A percentile compares a stretch with the other conserved stretches of the same genome.
Conservation (phyloP, 2,329 filamentous ascomycete species). For the Cercospora sojina region DNA sequence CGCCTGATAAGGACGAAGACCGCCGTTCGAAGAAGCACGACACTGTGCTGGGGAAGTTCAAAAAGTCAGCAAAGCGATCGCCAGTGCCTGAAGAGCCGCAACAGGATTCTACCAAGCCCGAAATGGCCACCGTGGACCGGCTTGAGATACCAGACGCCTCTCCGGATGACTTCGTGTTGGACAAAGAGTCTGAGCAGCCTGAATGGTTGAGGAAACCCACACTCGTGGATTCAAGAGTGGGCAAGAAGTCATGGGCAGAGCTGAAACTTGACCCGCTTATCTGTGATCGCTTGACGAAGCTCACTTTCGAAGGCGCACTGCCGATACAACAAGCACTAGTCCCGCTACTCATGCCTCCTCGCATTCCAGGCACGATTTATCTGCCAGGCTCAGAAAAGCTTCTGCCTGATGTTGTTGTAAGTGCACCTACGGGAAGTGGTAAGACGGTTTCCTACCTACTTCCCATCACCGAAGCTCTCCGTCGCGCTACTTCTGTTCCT, state of each 20-base stretch:
- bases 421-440: slow-evolving; percentile 90
- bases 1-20: slow-evolving; percentile 29
- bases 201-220: slow-evolving; percentile 73
- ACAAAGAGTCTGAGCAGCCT: slow-evolving; percentile 69
- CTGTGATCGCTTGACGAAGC: slow-evolving; percentile 60
- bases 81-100: slow-evolving; percentile 24
- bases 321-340: slow-evolving; percentile 78
- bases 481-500: slow-evolving; percentile 47
- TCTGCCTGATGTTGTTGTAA: slow-evolving; percentile 76
- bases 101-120: slow-evolving; percentile 17
- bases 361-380: slow-evolving; percentile 39
- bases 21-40: slow-evolving; percentile 35
- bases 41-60: slow-evolving; percentile 47
- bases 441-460: slow-evolving; percentile 92
- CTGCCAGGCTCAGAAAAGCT: slow-evolving; percentile 31
- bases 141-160: slow-evolving; percentile 54
- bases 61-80: slow-evolving; percentile 37
- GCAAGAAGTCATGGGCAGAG: slow-evolving; percentile 6
- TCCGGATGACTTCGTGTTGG: slow-evolving; percentile 56
- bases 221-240: background rate
- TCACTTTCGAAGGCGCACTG: slow-evolving; percentile 69
- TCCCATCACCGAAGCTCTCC: slow-evolving; percentile 76
- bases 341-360: slow-evolving; percentile 69
- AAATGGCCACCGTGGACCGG: slow-evolving; percentile 48
- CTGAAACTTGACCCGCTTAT: slow-evolving; percentile 2